phyloP scores from a whole-genome alignment of 208 protist species.

The Zelonia costaricensis region DNA sequence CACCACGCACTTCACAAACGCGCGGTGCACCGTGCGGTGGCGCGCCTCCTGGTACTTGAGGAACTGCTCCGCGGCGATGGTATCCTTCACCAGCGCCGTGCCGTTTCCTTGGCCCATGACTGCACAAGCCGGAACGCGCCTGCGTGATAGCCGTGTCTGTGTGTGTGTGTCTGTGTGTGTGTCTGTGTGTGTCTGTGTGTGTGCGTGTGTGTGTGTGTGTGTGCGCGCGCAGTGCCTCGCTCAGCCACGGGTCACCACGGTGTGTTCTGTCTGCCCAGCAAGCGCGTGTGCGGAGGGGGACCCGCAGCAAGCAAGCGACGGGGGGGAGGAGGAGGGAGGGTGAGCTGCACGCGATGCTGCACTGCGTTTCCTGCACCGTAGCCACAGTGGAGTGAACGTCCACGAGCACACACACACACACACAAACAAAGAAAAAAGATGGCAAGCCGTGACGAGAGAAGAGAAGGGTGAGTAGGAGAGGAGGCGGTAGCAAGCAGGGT shows the following conservation, averaged over 20 bases:
- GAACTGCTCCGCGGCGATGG: constrained; percentile 72
- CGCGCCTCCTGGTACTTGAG: constrained; percentile 59
- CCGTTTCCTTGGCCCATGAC: constrained; percentile 75
- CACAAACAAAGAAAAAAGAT: too few species aligned
- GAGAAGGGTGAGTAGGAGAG: too few species aligned
- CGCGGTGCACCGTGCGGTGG: constrained; percentile 56
- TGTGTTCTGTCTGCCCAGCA: background rate
- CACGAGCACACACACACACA: too few species aligned
- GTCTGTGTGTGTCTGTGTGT: background rate
- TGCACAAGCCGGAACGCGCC: background rate
- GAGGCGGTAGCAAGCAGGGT: too few species aligned
- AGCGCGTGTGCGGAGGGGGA: background rate
- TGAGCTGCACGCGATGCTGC: too few species aligned
- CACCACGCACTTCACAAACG: constrained; percentile 80
- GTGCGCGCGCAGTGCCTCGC: too few species aligned
- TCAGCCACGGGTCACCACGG: too few species aligned
- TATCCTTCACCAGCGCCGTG: constrained; percentile 57
- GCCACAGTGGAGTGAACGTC: too few species aligned
- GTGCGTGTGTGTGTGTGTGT: too few species aligned
- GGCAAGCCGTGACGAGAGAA: too few species aligned
- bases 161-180: constrained; percentile 3
- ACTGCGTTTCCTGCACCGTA: too few species aligned
- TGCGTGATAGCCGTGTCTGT: background rate
- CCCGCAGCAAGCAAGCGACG: background rate
- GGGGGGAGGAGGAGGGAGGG: background rate